Base-by-base conservation (phyloP, 768 basidiomycete species). In the Psilocybe cyanescens region DNA sequence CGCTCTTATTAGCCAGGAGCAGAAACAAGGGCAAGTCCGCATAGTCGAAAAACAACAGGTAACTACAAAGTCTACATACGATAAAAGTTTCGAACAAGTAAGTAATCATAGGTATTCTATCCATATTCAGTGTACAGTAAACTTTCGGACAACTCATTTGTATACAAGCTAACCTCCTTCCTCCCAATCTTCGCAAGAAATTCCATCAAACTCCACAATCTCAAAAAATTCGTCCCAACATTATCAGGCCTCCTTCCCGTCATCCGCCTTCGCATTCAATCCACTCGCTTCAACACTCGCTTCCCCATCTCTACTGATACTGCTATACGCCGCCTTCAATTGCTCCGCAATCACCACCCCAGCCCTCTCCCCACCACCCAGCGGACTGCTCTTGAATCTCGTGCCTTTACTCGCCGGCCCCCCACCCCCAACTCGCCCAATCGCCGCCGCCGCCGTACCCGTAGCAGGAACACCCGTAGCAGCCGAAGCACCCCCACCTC, bases 311-410 rank as follows among this genome's bases (percentile, higher is more conserved):
- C 50, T 55, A 49, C 61, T 63, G 60, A 67, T 70, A 56, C 71
- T 48, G 41, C 62, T 66, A 57, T 67, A 68, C 45, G 67, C 73
- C 63, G 72, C 75, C 58, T 77, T 79, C 31, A 85, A 74, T 68
- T 78, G 75, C 68, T 84, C 84, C 12, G 85, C 82, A 35, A 83
- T 77, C n/a, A 83, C 79, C 3, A 80, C 72, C 1, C 80, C 80
- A 7, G 65, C 69, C 47, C 76, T 70, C 54, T 81, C 81, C 28
- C 73, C 75, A 30, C 63, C 68, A 19, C 77, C 82, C 33, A 90
- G 74, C 33, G 89, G 90, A 68, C 84, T 91, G 68, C 90, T 92
- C 84, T 91, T 92, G 75, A 91, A 92, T 61, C 83, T 79, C 19
- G 79, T 76, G 24, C 85, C 86, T 68, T 86, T 89, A 44, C 55